Conservation (phyloP, 768 basidiomycete species). For the Auricularia cornea region DNA sequence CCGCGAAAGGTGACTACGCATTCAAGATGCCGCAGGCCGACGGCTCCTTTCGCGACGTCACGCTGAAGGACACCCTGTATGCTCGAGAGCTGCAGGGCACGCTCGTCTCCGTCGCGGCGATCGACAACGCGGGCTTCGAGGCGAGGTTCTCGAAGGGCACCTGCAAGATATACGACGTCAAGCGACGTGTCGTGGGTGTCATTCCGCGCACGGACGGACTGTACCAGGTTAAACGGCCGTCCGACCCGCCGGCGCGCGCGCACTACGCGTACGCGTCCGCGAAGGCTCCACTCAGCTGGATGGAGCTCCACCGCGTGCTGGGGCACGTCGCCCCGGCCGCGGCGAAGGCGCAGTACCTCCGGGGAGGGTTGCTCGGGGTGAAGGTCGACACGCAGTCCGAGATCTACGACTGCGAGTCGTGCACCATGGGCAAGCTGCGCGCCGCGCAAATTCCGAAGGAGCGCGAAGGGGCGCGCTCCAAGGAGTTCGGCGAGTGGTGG, state of each 20-base stretch:
- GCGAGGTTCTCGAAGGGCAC: background rate
- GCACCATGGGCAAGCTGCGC: background rate
- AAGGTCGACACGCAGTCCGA: background rate
- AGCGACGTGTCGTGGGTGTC: background rate
- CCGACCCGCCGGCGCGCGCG: background rate
- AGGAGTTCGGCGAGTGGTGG: background rate
- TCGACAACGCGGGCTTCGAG: background rate
- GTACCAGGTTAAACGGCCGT: background rate
- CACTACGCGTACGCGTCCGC: background rate
- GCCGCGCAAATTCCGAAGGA: background rate
- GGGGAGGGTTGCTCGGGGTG: background rate
- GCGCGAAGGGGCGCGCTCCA: background rate
- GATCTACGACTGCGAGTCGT: background rate
- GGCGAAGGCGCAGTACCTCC: background rate
- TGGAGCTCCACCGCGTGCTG: background rate
- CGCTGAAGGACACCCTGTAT: background rate
- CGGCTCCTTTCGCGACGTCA: background rate
- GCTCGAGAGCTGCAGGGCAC: background rate
- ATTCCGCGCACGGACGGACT: background rate
- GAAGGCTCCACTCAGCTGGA: background rate
- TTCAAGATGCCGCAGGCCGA: background rate
- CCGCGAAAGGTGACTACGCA: background rate
- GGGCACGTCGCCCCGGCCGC: background rate
- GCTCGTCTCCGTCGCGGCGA: background rate
- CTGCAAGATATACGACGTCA: background rate